Evolutionary conservation across 179 eudicot species (phyloP), one percentile per base, ranked within the genome.

Genomic region (Heliamphora pulchella): DNA sequence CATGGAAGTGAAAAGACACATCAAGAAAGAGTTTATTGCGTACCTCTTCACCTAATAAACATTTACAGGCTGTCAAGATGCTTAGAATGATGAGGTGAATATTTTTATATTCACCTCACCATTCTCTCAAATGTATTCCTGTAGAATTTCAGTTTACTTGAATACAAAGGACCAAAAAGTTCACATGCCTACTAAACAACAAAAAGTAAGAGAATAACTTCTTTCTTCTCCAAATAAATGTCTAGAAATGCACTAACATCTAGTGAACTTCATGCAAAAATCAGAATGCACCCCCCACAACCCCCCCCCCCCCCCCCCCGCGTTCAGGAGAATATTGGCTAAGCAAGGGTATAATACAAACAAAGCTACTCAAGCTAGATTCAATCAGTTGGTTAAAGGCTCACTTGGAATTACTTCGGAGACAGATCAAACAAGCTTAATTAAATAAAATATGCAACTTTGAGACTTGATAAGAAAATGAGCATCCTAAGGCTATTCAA

Each of bases 91-190:
- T 89, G 96, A 94, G 78, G 86, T 94, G n/a, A n/a, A n/a, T n/a
- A n/a, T n/a, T n/a, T n/a, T n/a, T n/a, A n/a, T n/a, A n/a, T n/a
- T 97, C 8, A 94, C 92, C 86, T 91, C 98, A 46, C 97, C 97
- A 79, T 89, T 87, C 4, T 94, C 94, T 53, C 94, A 89, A 85
- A 94, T 93, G 82, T 88, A 93, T n/a, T 91, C 97, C 97, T 93
- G 90, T 67, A 79, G 39, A 79, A 53, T 69, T 22, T 58, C 47
- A 71, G 44, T 64, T 71, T 10, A 54, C 71, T 53, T 13, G n/a
- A 64, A 44, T 3, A 22, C 4, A 55, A 9, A 57, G 8, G 43
- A 53, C 41, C 63, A 62, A 71, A 8, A 39, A 50, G 13, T 58
- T 17, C 3, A 66, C 11, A 48, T 1, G 8, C 20, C 31, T 10